A percentile compares a stretch with the other conserved stretches of the same genome.
These are phyloP conservation scores for Prototheca wickerhamii DNA, from an alignment of 163 green algal genomes.

Conservation along the genomic window DNA sequence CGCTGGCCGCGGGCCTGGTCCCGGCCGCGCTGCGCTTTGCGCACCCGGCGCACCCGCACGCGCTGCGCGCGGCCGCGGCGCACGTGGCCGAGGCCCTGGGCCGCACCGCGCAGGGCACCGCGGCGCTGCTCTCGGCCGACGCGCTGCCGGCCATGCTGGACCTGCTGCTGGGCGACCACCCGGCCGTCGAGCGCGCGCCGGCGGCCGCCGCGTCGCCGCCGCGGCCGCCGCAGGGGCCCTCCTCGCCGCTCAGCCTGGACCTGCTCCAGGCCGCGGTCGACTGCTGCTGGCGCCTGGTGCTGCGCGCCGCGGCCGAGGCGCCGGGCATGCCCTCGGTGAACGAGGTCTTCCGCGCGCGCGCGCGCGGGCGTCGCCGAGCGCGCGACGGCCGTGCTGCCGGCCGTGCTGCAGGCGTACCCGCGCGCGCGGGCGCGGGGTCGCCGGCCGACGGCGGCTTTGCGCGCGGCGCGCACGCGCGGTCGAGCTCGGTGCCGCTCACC, in stretches of 20 bases:
- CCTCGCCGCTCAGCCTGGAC: constrained; percentile 7
- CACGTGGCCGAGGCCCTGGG: constrained; percentile 42
- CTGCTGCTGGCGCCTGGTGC: constrained; percentile 50
- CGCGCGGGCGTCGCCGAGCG: constrained; percentile 30
- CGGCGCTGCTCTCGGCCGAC: neutral
- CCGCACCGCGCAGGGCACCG: neutral
- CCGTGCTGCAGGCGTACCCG: constrained; percentile 8
- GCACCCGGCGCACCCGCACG: constrained; percentile 12
- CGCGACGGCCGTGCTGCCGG: constrained; percentile 23
- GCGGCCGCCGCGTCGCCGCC: neutral
- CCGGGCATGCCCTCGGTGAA: neutral
- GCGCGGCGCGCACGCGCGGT: neutral
- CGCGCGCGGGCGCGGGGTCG: too few species aligned
- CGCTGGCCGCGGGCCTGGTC: constrained; percentile 38
- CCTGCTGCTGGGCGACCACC: constrained; percentile 29
- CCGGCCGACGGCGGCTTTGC: neutral
- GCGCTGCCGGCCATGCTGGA: constrained; percentile 28
- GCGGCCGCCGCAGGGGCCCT: neutral
- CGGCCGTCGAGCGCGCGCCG: neutral
- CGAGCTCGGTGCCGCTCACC: neutral
- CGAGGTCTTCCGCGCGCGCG: neutral
- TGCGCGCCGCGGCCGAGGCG: neutral
- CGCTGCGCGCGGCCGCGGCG: constrained; percentile 44
- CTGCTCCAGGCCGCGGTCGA: constrained; percentile 29
- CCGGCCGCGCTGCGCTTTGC: constrained; percentile 38